These are phyloP conservation scores for Wickerhamiella spandovensis DNA, from an alignment of 805 yeast genomes.

Conservation along the genomic window DNA sequence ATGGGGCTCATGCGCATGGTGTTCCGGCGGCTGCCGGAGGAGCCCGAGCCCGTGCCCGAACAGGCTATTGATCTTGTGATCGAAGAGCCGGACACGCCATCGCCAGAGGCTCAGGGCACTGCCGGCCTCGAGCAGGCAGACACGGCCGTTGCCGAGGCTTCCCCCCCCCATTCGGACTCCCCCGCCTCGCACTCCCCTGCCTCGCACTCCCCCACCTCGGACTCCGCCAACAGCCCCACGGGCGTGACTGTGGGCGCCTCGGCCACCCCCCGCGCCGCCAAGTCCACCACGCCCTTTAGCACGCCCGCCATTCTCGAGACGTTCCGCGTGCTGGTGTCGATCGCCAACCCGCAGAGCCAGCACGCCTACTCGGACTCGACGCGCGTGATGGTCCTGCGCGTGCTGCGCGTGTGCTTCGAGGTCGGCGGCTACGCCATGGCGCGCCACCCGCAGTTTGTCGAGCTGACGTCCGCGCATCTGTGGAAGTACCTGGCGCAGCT, in stretches of 20 bases:
- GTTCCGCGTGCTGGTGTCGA: constrained; percentile 58
- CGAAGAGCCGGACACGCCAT: background rate
- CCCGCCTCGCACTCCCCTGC: no score
- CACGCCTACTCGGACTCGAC: constrained; percentile 79
- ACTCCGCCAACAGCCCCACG: no score
- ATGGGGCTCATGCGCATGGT: constrained; percentile 10
- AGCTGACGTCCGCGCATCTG: constrained; percentile 62
- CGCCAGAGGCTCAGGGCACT: background rate
- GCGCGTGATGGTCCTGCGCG: constrained; percentile 64
- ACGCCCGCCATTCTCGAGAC: constrained; percentile 1
- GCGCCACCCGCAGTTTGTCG: constrained; percentile 50
- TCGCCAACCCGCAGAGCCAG: constrained; percentile 64
- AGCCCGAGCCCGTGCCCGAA: background rate
- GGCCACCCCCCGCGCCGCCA: background rate
- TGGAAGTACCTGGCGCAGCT: constrained; percentile 75
- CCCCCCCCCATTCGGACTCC: no score
- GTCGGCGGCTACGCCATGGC: constrained; percentile 55
- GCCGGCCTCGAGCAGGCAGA: no score
- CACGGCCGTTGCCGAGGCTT: no score
- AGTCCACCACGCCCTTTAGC: background rate
- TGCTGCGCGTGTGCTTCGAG: constrained; percentile 70
- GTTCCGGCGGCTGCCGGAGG: constrained; percentile 6
- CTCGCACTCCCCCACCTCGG: no score
- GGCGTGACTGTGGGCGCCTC: no score
- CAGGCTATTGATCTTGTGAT: background rate